Percentiles rank a stretch among this genome's conserved stretches.
Evolutionary conservation across 1,284 basidiomycete species (phyloP).

Genomic region (Volvariella surrecta): DNA sequence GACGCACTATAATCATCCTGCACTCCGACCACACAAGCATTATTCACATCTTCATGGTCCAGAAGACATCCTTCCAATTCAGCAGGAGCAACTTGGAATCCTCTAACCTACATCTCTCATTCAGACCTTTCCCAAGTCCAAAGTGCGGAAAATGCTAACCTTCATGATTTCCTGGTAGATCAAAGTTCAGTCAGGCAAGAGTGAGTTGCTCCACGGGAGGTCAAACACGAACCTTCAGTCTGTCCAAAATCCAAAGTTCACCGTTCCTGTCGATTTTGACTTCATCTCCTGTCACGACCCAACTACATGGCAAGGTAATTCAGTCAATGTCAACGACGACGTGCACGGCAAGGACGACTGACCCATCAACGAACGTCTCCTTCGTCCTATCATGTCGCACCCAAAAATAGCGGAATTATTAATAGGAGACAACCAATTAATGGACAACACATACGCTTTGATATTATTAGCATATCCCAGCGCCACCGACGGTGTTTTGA

Average conservation of each 20-base stretch:
- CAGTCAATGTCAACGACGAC: background rate
- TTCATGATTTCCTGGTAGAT: constrained; percentile 46
- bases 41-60: constrained; percentile 59
- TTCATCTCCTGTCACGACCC: constrained; percentile 67
- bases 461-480: constrained; percentile 47
- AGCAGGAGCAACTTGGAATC: constrained; percentile 61
- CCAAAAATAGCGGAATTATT: background rate
- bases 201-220: no score
- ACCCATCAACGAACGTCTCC: constrained; percentile 48
- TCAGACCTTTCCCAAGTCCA: background rate
- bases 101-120: constrained; percentile 37
- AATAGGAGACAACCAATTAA: constrained; percentile 23
- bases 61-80: constrained; percentile 69
- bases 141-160: constrained; percentile 12
- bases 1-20: constrained; percentile 55
- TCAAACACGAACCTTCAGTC: constrained; percentile 45
- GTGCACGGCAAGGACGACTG: background rate
- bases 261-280: constrained; percentile 46
- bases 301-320: no score
- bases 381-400: constrained; percentile 36
- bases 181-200: background rate
- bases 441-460: constrained; percentile 50
- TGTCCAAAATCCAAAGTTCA: constrained; percentile 59
- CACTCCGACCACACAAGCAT: constrained; percentile 70
- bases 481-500: constrained; percentile 42